These are phyloP conservation scores for Actinomucor elegans DNA, from an alignment of 371 early-diverging fungal genomes.

Conservation along the genomic window DNA sequence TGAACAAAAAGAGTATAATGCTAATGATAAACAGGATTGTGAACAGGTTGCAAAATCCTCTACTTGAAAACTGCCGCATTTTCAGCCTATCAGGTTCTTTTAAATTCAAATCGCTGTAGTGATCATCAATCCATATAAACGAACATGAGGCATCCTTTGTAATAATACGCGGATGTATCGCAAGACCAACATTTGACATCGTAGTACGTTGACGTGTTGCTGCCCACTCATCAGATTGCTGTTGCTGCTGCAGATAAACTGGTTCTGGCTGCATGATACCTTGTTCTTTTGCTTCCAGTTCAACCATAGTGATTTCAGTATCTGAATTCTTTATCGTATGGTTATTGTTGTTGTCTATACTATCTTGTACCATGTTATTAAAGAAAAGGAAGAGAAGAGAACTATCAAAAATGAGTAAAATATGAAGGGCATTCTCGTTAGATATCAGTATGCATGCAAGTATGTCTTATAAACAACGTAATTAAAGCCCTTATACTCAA, in stretches of 20 bases:
- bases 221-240: slow-evolving; percentile 1
- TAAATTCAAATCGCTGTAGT: slow-evolving; percentile 14
- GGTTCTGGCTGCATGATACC: not conserved
- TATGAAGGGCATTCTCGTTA: too few species aligned
- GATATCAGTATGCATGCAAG: too few species aligned
- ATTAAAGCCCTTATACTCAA: not conserved
- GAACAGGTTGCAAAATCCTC: slow-evolving; percentile 18
- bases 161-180: slow-evolving; percentile 13
- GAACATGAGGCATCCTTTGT: slow-evolving; percentile 17
- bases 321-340: not conserved
- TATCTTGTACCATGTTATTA: slow-evolving; percentile 3
- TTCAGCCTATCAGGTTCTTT: too few species aligned
- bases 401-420: not conserved
- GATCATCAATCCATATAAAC: slow-evolving; percentile 25
- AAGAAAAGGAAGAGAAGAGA: not conserved
- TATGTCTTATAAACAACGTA: too few species aligned
- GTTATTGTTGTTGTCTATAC: slow-evolving; percentile 3
- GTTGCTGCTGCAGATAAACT: slow-evolving; percentile 7
- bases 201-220: slow-evolving; percentile 13
- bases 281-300: not conserved
- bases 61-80: not conserved
- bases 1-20: slow-evolving; percentile 15
- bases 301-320: slow-evolving; percentile 6
- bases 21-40: slow-evolving; percentile 11
- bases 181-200: slow-evolving; percentile 11